Conservation (phyloP, 2,329 filamentous ascomycete genomes). For the Phyllosticta citribraziliensis region DNA sequence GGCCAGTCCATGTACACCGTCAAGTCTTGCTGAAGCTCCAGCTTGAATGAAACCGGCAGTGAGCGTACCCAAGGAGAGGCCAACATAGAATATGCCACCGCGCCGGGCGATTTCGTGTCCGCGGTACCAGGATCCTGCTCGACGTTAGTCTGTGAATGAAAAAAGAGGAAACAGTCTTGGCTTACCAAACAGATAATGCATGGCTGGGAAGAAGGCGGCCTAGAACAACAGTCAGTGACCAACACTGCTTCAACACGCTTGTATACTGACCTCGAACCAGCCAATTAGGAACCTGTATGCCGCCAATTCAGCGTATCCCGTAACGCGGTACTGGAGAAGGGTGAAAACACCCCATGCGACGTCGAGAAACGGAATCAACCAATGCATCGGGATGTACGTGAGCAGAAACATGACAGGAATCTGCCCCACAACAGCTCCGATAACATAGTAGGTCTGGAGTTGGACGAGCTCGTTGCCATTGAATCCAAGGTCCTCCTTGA, state of each 20-base stretch:
- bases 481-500: constrained; percentile 44
- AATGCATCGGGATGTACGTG: constrained; percentile 35
- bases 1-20: constrained; percentile 38
- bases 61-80: constrained; percentile 41
- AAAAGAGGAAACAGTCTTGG: too few species aligned
- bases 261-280: constrained; percentile 35
- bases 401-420: constrained; percentile 45
- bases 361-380: constrained; percentile 43
- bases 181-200: not conserved
- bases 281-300: constrained; percentile 47
- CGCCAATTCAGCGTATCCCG: constrained; percentile 40
- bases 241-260: constrained; percentile 13
- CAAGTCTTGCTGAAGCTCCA: constrained; percentile 40
- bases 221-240: constrained; percentile 11
- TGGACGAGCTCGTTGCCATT: constrained; percentile 46
- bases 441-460: constrained; percentile 43
- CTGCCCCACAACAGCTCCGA: constrained; percentile 43
- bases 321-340: constrained; percentile 43
- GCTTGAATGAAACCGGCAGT: constrained; percentile 41
- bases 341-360: constrained; percentile 49
- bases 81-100: constrained; percentile 44
- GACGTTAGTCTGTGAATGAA: not conserved
- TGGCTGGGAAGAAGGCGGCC: constrained; percentile 1
- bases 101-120: constrained; percentile 34
- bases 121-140: constrained; percentile 39